phyloP scores from a whole-genome alignment of 2,329 filamentous ascomycete species.

The Pseudopyricularia javanii region DNA sequence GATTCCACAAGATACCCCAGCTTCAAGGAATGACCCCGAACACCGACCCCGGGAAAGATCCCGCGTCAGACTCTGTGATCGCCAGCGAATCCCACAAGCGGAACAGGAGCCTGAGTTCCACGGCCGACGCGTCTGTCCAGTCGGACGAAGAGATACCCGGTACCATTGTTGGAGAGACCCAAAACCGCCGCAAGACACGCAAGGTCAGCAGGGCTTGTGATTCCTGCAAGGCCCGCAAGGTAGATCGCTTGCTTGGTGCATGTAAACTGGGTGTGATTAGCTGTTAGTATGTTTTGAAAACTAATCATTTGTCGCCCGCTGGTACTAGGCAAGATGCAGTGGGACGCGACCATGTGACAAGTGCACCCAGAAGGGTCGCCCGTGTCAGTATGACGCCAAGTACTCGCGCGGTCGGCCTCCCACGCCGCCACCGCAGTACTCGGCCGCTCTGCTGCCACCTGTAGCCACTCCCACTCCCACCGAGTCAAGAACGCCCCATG shows the following conservation, averaged over 20 bases:
- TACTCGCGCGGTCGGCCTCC: neutral
- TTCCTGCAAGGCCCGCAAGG: neutral
- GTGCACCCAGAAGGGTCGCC: neutral
- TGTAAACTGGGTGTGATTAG: too few species aligned
- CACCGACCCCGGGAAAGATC: neutral
- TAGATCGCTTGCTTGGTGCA: neutral
- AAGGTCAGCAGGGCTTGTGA: slow-evolving; percentile 1
- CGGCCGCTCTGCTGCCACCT: neutral
- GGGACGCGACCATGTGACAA: neutral
- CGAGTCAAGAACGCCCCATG: neutral
- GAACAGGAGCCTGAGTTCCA: neutral
- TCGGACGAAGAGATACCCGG: neutral
- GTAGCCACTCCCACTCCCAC: neutral
- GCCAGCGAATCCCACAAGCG: neutral
- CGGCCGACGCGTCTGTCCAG: neutral
- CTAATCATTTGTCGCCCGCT: too few species aligned
- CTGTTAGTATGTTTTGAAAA: too few species aligned
- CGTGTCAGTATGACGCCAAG: neutral
- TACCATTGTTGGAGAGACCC: neutral
- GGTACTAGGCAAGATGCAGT: neutral
- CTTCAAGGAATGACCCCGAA: neutral
- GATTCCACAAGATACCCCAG: neutral
- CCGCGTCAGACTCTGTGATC: neutral
- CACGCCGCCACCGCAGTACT: neutral
- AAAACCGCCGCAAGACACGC: neutral